These are phyloP conservation scores for Westerdykella ornata DNA, from an alignment of 2,329 filamentous ascomycete species.

Conservation along the genomic window DNA sequence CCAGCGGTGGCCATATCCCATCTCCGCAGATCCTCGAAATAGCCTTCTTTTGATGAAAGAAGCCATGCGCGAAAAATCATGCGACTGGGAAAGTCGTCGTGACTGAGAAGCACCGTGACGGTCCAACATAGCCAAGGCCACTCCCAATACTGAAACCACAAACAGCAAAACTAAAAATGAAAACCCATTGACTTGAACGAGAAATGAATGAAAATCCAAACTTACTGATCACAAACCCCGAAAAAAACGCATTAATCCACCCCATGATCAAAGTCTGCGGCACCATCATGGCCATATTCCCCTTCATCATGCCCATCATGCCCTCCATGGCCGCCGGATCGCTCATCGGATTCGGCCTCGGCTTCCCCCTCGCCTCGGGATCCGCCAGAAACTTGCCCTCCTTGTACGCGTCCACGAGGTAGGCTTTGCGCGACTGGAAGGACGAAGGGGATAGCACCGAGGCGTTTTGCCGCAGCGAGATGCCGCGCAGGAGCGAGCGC, in stretches of 20 bases:
- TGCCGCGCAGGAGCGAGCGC: constrained; percentile 70
- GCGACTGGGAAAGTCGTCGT: not conserved
- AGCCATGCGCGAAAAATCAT: not conserved
- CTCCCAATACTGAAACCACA: too few relatives aligned
- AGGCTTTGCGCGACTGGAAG: constrained; percentile 74
- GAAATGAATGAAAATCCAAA: constrained; percentile 13
- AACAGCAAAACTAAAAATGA: too few relatives aligned
- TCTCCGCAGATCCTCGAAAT: too few relatives aligned
- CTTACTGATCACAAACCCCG: constrained; percentile 92
- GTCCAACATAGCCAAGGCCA: too few relatives aligned
- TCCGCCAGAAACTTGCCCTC: constrained; percentile 84
- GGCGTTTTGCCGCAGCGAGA: constrained; percentile 77
- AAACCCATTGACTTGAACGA: too few relatives aligned
- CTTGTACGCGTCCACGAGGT: constrained; percentile 73
- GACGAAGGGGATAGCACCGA: constrained; percentile 69
- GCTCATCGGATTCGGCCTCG: constrained; percentile 86
- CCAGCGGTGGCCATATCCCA: too few relatives aligned
- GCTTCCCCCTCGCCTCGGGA: constrained; percentile 76
- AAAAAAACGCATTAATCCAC: constrained; percentile 99
- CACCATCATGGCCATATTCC: constrained; percentile 99
- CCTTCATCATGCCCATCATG: constrained; percentile 99
- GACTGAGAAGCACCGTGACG: not conserved
- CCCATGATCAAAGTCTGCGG: constrained; percentile 99
- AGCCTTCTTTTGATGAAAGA: not conserved
- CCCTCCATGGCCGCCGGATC: constrained; percentile 97